phyloP scores from a whole-genome alignment of 352 stramenopile species.

The Phytophthora kernoviae region DNA sequence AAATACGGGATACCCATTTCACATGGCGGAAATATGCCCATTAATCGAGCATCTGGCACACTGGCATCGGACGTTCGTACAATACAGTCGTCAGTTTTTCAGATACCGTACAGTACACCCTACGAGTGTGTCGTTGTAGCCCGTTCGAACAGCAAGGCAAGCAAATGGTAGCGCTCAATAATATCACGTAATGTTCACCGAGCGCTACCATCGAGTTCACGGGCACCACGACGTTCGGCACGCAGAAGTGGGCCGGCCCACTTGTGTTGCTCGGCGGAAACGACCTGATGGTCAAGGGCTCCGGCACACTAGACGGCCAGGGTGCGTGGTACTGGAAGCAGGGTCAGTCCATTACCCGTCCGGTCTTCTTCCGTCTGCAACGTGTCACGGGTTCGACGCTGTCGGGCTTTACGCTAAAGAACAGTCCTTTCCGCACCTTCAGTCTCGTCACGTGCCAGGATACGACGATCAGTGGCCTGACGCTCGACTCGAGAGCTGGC shows the following conservation, averaged over 20 bases:
- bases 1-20: not conserved
- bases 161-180: conserved; percentile 20
- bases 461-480: conserved; percentile 24
- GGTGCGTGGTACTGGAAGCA: conserved; percentile 32
- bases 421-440: conserved; percentile 26
- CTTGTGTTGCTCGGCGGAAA: conserved; percentile 9
- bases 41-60: not conserved
- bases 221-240: conserved; percentile 39
- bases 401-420: conserved; percentile 37
- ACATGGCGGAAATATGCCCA: not conserved
- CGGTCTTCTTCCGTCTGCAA: conserved; percentile 8
- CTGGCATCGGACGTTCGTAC: no score
- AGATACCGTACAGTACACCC: not conserved
- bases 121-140: not conserved
- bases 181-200: conserved; percentile 1
- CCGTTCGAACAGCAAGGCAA: conserved; percentile 19
- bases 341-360: conserved; percentile 11
- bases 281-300: conserved; percentile 30
- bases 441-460: conserved; percentile 18
- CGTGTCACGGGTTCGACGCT: conserved; percentile 28
- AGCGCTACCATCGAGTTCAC: conserved; percentile 38
- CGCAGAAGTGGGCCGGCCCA: conserved; percentile 35
- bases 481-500: conserved; percentile 28
- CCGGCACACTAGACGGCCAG: conserved; percentile 28
- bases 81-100: not conserved